phyloP scores from a whole-genome alignment of 1,139 yeast species.

The Protomyces lactucae-debilis region DNA sequence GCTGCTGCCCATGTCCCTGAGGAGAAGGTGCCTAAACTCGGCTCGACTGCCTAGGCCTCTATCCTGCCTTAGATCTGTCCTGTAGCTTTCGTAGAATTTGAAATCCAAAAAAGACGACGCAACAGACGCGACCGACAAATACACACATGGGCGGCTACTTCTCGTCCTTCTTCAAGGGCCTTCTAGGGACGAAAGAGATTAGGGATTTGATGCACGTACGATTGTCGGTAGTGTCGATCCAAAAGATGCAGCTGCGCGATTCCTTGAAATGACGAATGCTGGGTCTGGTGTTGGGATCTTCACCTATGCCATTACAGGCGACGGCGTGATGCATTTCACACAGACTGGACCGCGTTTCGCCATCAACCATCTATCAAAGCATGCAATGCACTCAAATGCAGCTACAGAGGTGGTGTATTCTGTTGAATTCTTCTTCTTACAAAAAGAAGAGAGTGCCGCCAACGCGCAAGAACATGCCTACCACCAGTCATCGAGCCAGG shows the following conservation, averaged over 20 bases:
- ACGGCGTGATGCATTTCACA: constrained; percentile 24
- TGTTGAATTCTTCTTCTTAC: constrained; percentile 22
- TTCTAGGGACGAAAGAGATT: constrained; percentile 92
- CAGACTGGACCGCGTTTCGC: constrained; percentile 22
- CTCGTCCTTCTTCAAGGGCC: constrained; percentile 75
- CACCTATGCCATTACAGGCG: constrained; percentile 22
- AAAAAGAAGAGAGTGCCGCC: not conserved
- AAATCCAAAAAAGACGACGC: not conserved
- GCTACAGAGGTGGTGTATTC: constrained; percentile 24
- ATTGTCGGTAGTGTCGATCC: constrained; percentile 20
- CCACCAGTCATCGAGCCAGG: not conserved
- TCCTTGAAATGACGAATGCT: constrained; percentile 21
- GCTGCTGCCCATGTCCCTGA: constrained; percentile 5
- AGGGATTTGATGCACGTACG: constrained; percentile 41
- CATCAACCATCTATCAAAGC: constrained; percentile 23
- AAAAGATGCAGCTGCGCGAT: constrained; percentile 18
- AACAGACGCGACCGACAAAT: not conserved
- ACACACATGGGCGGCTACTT: constrained; percentile 59
- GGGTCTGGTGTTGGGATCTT: constrained; percentile 13
- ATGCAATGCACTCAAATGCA: constrained; percentile 25
- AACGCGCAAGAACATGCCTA: constrained; percentile 4
- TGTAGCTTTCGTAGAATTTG: not conserved
- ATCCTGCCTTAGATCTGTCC: not conserved
- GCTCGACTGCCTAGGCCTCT: constrained; percentile 3
- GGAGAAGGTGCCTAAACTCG: constrained; percentile 19